Conservation (phyloP, 108 stramenopile genomes). For the Cyclostephanos invisitatus region DNA sequence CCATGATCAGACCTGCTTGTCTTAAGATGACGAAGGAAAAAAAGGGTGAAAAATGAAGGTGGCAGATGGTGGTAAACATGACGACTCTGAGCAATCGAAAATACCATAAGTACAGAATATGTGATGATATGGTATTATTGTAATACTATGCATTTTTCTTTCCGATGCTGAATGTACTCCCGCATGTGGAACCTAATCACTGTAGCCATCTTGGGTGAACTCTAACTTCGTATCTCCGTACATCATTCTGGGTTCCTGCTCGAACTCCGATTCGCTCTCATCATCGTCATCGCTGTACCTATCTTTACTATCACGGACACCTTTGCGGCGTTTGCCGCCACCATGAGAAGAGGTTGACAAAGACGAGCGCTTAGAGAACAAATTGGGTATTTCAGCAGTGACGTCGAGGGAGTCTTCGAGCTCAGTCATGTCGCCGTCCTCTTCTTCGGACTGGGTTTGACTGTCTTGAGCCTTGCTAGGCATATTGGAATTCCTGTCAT, state of each 20-base stretch:
- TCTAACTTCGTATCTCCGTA: conserved; percentile 42
- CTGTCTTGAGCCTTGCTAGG: conserved; percentile 4
- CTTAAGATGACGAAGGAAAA: conserved; percentile 14
- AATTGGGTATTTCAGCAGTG: conserved; percentile 40
- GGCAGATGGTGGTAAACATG: not conserved
- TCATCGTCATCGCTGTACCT: not conserved
- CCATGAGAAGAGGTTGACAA: conserved; percentile 32
- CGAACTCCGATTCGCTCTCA: conserved; percentile 20
- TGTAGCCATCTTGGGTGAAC: conserved; percentile 7
- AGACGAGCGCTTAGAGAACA: conserved; percentile 33
- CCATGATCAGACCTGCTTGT: conserved; percentile 47
- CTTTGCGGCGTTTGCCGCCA: conserved; percentile 2
- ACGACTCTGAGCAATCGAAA: not conserved
- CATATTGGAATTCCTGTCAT: not conserved
- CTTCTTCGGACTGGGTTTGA: conserved; percentile 20
- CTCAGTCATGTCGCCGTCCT: conserved; percentile 28
- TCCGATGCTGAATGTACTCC: not conserved
- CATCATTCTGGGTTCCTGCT: conserved; percentile 48
- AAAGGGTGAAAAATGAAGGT: not conserved
- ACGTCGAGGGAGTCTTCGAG: conserved; percentile 38
- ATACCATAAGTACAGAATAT: not conserved
- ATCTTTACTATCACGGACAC: not conserved
- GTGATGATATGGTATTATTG: not conserved
- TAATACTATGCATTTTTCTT: not conserved
- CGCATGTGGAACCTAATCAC: not conserved